phyloP scores from a whole-genome alignment of 805 yeast species.

The Candida yuanshanica region DNA sequence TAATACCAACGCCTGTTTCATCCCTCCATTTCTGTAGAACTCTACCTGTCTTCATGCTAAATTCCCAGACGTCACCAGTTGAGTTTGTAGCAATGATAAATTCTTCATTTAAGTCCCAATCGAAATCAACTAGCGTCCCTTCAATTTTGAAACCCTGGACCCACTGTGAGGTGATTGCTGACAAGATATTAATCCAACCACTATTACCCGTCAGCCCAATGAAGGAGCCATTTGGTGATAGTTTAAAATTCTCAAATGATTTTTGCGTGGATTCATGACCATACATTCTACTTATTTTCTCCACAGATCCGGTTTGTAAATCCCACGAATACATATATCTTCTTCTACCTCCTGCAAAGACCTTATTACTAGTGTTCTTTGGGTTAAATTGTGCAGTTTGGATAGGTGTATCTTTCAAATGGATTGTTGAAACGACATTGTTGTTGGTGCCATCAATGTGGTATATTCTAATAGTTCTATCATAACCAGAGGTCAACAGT shows the following conservation, averaged over 20 bases:
- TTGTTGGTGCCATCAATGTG: constrained; percentile 87
- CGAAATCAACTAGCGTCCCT: constrained; percentile 80
- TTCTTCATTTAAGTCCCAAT: constrained; percentile 45
- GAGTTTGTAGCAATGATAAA: constrained; percentile 58
- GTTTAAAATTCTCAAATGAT: constrained; percentile 79
- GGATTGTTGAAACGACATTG: constrained; percentile 75
- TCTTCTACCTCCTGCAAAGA: constrained; percentile 88
- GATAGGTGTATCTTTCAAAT: constrained; percentile 73
- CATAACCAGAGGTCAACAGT: constrained; percentile 87
- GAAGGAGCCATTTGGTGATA: constrained; percentile 66
- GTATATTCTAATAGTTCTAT: constrained; percentile 77
- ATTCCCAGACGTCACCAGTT: constrained; percentile 89
- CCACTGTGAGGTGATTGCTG: constrained; percentile 81
- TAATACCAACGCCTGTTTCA: constrained; percentile 78
- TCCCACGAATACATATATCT: constrained; percentile 92
- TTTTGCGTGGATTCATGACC: constrained; percentile 86
- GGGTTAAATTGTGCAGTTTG: constrained; percentile 65
- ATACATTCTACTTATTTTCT: constrained; percentile 81
- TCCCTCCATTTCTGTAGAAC: constrained; percentile 75
- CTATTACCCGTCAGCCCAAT: constrained; percentile 76
- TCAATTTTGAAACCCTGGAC: constrained; percentile 82
- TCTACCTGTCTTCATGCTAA: constrained; percentile 45
- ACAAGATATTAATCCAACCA: constrained; percentile 86
- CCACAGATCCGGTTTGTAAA: constrained; percentile 64
- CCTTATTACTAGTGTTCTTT: constrained; percentile 40